Conservation (phyloP, 805 yeast species). For the Yamadazyma scolyti region DNA sequence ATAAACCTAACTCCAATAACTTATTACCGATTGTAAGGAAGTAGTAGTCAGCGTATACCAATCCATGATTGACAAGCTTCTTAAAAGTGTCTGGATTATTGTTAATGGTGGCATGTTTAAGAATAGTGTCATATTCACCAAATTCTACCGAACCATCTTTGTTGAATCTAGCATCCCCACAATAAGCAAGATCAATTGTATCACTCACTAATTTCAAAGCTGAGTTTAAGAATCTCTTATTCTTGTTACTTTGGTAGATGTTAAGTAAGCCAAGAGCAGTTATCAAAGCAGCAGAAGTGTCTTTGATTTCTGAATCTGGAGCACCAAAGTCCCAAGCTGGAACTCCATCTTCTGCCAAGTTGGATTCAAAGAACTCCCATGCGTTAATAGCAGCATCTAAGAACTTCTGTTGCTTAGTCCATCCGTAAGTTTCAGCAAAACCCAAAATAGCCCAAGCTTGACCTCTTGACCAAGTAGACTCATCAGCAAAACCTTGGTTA, state of each 20-base stretch:
- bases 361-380: constrained; percentile 17
- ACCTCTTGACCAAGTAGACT: constrained; percentile 26
- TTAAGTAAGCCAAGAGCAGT: constrained; percentile 22
- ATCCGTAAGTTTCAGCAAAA: constrained; percentile 19
- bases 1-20: constrained; percentile 19
- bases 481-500: constrained; percentile 24
- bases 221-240: constrained; percentile 11
- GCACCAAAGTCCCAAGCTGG: constrained; percentile 25
- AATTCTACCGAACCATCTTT: constrained; percentile 14
- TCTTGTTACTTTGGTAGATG: constrained; percentile 14
- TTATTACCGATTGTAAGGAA: constrained; percentile 23
- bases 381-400: constrained; percentile 19
- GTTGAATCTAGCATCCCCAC: constrained; percentile 3
- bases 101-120: constrained; percentile 20
- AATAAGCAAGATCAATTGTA: constrained; percentile 11
- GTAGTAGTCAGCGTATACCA: constrained; percentile 28
- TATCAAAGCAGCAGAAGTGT: constrained; percentile 24
- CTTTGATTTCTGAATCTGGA: constrained; percentile 18
- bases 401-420: constrained; percentile 19
- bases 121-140: constrained; percentile 18
- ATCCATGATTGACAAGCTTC: constrained; percentile 17
- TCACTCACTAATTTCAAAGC: constrained; percentile 15
- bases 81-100: constrained; percentile 17
- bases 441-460: constrained; percentile 30
- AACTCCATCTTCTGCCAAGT: constrained; percentile 21